A percentile compares a stretch with the other conserved stretches of the same genome.
These are phyloP conservation scores for Candida albicans DNA, from an alignment of 1,139 yeast genomes.

Conservation along the genomic window DNA sequence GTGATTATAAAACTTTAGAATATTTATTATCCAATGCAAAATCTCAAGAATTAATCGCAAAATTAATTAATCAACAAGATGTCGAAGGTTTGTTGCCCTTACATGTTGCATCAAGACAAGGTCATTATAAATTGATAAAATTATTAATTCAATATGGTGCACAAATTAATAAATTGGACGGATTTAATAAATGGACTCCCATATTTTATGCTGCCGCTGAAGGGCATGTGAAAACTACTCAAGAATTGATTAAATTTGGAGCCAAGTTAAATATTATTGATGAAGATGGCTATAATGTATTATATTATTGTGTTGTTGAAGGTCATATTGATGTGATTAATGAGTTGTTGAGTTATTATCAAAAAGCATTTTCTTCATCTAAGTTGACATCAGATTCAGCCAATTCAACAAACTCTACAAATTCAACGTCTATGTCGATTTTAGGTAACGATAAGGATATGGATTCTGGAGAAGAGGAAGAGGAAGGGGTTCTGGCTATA, in stretches of 20 bases:
- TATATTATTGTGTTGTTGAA: slow-evolving; percentile 91
- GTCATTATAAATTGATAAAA: slow-evolving; percentile 67
- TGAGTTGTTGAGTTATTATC: slow-evolving; percentile 47
- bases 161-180: slow-evolving; percentile 75
- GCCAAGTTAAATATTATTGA: slow-evolving; percentile 76
- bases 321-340: slow-evolving; percentile 83
- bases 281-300: slow-evolving; percentile 78
- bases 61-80: slow-evolving; percentile 54
- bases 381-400: slow-evolving; percentile 6
- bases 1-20: slow-evolving; percentile 71
- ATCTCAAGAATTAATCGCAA: slow-evolving; percentile 19
- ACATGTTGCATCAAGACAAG: slow-evolving; percentile 86
- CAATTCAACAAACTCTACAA: slow-evolving; percentile 5
- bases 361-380: slow-evolving; percentile 3
- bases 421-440: slow-evolving; percentile 23
- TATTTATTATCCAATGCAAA: slow-evolving; percentile 44
- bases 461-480: slow-evolving; percentile 7
- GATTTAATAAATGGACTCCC: slow-evolving; percentile 92
- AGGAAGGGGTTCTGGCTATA: slow-evolving; percentile 23
- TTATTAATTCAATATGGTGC: slow-evolving; percentile 73
- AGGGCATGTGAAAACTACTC: slow-evolving; percentile 74
- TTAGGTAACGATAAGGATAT: slow-evolving; percentile 23
- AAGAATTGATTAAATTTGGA: slow-evolving; percentile 67
- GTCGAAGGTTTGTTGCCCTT: slow-evolving; percentile 88
- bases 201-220: slow-evolving; percentile 87